A percentile compares a stretch with the other conserved stretches of the same genome.
Conservation (phyloP, 2,329 filamentous ascomycete species). For the Trichoderma polysporum region DNA sequence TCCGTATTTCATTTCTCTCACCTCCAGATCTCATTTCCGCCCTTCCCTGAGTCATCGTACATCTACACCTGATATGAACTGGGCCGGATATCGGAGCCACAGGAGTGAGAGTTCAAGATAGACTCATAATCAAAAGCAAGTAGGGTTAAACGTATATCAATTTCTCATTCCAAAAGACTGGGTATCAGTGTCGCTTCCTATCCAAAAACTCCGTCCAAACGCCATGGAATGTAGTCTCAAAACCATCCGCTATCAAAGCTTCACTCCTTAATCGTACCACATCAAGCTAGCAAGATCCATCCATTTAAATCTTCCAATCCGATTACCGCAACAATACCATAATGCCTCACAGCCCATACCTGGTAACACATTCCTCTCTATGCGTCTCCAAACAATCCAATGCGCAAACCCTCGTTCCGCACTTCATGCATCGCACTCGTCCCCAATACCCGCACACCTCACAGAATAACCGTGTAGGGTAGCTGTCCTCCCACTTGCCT, state of each 20-base stretch:
- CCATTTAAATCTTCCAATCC: not conserved
- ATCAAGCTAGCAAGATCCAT: not conserved
- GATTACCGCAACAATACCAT: not conserved
- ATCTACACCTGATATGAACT: not conserved
- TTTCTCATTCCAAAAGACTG: not conserved
- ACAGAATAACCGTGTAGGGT: conserved; percentile 67
- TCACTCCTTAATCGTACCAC: not conserved
- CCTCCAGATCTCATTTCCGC: not conserved
- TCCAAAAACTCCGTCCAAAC: conserved; percentile 22
- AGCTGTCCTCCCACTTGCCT: conserved; percentile 46
- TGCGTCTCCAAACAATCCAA: conserved; percentile 72
- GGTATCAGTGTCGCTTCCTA: conserved; percentile 22
- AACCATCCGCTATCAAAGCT: not conserved
- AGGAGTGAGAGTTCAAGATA: not conserved
- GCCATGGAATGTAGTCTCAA: conserved; percentile 6
- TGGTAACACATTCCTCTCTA: conserved; percentile 67
- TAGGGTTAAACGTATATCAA: not conserved
- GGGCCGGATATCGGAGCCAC: conserved; percentile 13
- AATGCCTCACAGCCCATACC: conserved; percentile 52
- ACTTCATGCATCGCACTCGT: conserved; percentile 71
- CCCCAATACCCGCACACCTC: conserved; percentile 84
- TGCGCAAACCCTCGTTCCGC: conserved; percentile 74
- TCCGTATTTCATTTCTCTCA: not conserved
- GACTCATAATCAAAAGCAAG: not conserved
- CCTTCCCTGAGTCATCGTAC: not conserved